Percentiles rank a stretch among this genome's conserved stretches.
Evolutionary conservation across 108 stramenopile species (phyloP).

Genomic region (Schizochytrium sp.): DNA sequence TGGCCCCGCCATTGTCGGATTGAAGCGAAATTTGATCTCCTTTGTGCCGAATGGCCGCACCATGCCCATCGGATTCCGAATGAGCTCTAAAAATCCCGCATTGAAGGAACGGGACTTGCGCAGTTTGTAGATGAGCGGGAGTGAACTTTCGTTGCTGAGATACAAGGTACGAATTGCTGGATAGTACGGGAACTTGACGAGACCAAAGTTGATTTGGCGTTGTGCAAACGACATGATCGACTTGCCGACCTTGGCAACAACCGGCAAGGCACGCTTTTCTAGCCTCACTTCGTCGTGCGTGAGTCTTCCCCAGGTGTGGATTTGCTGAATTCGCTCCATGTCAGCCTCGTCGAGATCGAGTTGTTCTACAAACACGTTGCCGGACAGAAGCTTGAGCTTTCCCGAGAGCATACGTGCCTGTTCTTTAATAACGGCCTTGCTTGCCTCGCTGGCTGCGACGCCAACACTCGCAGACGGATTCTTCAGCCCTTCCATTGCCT

Average conservation of each 20-base stretch:
- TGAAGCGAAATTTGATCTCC: background rate
- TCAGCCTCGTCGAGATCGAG: background rate
- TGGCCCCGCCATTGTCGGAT: background rate
- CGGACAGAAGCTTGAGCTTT: background rate
- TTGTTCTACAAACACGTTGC: background rate
- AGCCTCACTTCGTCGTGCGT: background rate
- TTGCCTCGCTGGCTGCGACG: too few species aligned
- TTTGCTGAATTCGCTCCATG: background rate
- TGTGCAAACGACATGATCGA: background rate
- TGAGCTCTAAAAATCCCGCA: background rate
- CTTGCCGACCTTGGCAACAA: background rate
- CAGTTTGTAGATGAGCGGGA: background rate
- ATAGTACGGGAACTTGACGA: background rate
- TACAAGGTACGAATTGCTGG: background rate
- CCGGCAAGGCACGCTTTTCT: background rate
- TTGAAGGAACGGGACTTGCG: slow-evolving; percentile 4
- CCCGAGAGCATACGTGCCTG: background rate
- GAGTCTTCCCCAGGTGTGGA: background rate
- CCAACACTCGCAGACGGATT: too few species aligned
- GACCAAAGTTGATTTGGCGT: slow-evolving; percentile 10
- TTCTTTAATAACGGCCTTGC: background rate
- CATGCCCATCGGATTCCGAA: background rate
- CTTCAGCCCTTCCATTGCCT: too few species aligned
- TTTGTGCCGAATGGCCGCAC: background rate
- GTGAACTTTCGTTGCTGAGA: background rate